A percentile compares a stretch with the other conserved stretches of the same genome.
Evolutionary conservation across 345 rosid genomes (phyloP).

Genomic region (Linum trigynum): DNA sequence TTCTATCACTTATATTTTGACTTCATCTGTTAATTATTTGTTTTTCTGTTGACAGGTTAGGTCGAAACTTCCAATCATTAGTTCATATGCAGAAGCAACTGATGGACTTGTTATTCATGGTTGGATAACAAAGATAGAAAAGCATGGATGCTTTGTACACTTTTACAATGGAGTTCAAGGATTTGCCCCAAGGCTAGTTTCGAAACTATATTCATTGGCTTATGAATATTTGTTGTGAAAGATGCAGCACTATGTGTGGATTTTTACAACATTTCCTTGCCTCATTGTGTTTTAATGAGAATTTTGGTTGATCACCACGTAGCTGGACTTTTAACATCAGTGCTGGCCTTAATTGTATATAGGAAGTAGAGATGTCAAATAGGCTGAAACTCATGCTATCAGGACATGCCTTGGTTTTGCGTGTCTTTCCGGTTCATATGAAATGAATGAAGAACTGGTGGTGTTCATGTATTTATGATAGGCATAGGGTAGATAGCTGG

Average conservation of each 20-base stretch:
- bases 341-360: too few relatives aligned
- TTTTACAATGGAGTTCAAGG: slow-evolving; percentile 98
- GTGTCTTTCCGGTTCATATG: too few relatives aligned
- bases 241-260: not conserved
- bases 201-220: not conserved
- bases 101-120: slow-evolving; percentile 83
- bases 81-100: slow-evolving; percentile 77
- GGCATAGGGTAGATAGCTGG: too few relatives aligned
- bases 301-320: not conserved
- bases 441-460: too few relatives aligned
- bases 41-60: slow-evolving; percentile 55
- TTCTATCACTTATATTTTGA: not conserved
- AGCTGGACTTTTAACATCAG: not conserved
- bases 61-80: slow-evolving; percentile 72
- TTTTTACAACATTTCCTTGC: not conserved
- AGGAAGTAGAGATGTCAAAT: too few relatives aligned
- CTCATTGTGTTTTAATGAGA: not conserved
- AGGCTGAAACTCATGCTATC: too few relatives aligned
- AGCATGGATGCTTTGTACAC: slow-evolving; percentile 88
- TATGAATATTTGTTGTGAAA: not conserved
- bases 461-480: too few relatives aligned
- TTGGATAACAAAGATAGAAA: slow-evolving; percentile 93
- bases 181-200: slow-evolving; percentile 70
- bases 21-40: slow-evolving; percentile 4
- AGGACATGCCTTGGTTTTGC: too few relatives aligned